phyloP scores from a whole-genome alignment of 176 grass and related monocot genomes.

The Oryza brachyantha region DNA sequence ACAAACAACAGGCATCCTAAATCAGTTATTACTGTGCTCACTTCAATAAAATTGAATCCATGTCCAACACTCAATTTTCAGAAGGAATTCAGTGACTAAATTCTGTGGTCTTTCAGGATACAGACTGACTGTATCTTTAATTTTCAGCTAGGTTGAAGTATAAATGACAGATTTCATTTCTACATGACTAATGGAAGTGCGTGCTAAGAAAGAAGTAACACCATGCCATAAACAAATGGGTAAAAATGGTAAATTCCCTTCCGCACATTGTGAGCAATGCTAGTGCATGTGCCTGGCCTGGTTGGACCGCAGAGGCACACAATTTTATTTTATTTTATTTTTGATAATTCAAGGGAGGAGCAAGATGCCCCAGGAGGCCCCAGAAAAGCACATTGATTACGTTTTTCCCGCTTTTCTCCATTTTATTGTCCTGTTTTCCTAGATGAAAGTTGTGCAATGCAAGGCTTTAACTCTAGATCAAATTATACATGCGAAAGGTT shows the following conservation, averaged over 20 bases:
- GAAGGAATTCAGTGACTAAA: background rate
- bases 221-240: background rate
- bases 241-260: background rate
- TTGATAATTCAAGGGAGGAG: no score
- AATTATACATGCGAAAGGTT: background rate
- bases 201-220: background rate
- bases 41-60: conserved; percentile 2
- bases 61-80: conserved; percentile 9
- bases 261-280: background rate
- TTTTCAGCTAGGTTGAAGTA: conserved; percentile 8
- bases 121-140: background rate
- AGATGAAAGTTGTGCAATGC: background rate
- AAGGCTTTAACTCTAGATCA: background rate
- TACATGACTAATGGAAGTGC: background rate
- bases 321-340: no score
- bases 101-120: background rate
- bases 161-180: background rate
- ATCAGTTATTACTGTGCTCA: conserved; percentile 9
- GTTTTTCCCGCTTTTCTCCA: background rate
- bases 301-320: background rate
- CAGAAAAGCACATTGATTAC: background rate
- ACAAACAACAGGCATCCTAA: conserved; percentile 3
- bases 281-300: background rate
- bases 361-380: no score
- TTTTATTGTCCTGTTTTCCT: background rate